Evolutionary conservation across 2,329 filamentous ascomycete genomes (phyloP).

Genomic region (Trichoderma endophyticum): DNA sequence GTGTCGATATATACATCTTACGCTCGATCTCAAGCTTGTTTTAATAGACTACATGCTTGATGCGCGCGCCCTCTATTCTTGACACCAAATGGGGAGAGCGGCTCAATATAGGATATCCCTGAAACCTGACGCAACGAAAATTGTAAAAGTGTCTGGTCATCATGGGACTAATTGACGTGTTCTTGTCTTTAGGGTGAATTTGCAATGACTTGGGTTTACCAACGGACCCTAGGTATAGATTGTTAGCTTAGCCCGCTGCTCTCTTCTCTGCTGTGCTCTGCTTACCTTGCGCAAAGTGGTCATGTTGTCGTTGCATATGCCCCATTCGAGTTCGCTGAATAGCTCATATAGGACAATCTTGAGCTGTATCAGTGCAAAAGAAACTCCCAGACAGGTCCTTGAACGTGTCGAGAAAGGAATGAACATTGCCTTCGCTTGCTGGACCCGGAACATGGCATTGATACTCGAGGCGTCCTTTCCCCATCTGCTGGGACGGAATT

Average conservation of each 20-base stretch:
- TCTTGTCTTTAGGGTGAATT: background rate
- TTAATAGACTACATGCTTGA: too few species aligned
- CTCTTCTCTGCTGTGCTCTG: background rate
- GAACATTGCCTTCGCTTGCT: background rate
- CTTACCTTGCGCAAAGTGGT: background rate
- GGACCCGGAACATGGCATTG: background rate
- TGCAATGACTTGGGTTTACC: background rate
- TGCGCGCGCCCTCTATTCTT: too few species aligned
- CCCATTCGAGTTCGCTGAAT: background rate
- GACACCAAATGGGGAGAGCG: too few species aligned
- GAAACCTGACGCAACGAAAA: too few species aligned
- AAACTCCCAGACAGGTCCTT: background rate
- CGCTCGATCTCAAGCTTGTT: too few species aligned
- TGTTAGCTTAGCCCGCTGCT: background rate
- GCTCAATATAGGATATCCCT: too few species aligned
- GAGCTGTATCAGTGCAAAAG: background rate
- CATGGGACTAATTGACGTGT: rapidly evolving
- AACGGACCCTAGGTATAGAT: background rate
- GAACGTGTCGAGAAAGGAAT: background rate
- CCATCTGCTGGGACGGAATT: background rate
- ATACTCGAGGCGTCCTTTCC: background rate
- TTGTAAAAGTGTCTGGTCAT: background rate
- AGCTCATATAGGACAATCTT: background rate
- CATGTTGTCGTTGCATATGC: background rate
- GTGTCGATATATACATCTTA: too few species aligned